Conservation (phyloP, 2,329 filamentous ascomycete genomes). For the Ceratocystis albifundus region DNA sequence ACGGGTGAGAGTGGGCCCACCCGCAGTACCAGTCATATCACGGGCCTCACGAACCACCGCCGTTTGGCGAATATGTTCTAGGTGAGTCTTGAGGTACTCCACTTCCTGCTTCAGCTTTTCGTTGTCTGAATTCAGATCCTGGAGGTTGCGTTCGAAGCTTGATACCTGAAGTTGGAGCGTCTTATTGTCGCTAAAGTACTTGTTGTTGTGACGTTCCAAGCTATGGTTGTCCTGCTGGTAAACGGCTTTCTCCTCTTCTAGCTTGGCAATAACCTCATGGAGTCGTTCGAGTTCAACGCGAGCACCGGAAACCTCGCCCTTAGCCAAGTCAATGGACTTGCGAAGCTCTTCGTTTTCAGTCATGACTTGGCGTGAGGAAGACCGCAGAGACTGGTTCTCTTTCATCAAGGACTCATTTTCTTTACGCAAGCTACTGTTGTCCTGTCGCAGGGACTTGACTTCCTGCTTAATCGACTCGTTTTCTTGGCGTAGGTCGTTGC, state of each 20-base stretch:
- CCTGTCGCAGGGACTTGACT: slow-evolving; percentile 33
- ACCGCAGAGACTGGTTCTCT: slow-evolving; percentile 38
- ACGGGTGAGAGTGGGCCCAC: slow-evolving; percentile 23
- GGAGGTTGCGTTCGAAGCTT: slow-evolving; percentile 37
- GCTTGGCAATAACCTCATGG: slow-evolving; percentile 32
- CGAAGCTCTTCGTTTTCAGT: slow-evolving; percentile 37
- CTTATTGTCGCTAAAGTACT: slow-evolving; percentile 45
- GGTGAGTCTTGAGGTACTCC: slow-evolving; percentile 36
- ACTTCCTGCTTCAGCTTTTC: slow-evolving; percentile 39
- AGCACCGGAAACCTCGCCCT: slow-evolving; percentile 35
- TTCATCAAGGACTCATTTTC: slow-evolving; percentile 35
- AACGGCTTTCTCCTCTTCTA: slow-evolving; percentile 36
- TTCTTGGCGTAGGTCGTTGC: slow-evolving; percentile 32
- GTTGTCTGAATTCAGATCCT: slow-evolving; percentile 38
- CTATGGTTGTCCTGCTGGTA: slow-evolving; percentile 42
- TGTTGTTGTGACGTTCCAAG: slow-evolving; percentile 44
- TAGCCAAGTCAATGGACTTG: slow-evolving; percentile 33
- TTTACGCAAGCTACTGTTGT: slow-evolving; percentile 34
- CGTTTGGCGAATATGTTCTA: slow-evolving; percentile 34
- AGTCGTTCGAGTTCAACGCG: slow-evolving; percentile 34
- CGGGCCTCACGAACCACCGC: slow-evolving; percentile 33
- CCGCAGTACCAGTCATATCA: slow-evolving; percentile 24
- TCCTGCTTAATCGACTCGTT: slow-evolving; percentile 33
- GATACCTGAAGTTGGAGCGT: slow-evolving; percentile 38
- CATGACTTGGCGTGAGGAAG: slow-evolving; percentile 33